Evolutionary conservation across 2,329 filamentous ascomycete genomes (phyloP), one percentile per base, ranked within the genome.

Genomic region (Chrysoporthe austroafricana): DNA sequence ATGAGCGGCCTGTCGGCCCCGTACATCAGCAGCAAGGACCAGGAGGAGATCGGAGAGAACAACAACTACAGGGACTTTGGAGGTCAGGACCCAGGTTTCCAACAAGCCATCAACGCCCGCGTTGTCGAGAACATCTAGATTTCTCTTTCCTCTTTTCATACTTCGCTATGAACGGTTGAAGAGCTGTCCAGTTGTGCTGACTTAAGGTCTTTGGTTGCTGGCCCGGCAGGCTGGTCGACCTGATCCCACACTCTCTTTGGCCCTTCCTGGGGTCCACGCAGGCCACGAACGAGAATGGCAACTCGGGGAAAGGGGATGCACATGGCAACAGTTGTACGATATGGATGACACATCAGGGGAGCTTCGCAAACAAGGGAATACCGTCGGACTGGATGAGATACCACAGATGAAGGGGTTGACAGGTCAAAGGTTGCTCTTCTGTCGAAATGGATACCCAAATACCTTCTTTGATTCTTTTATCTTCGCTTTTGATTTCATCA

Each of bases 51-150:
- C 42, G 87, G 85, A 66, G 86, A 88, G 57, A 14, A 57, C 59
- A 73, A 72, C 59, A 73, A 63, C 69, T 72, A 86, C 66, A 74
- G 79, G 71, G 86, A 89, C 70, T 86, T 85, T 76, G 82, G 82
- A 78, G 80, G 80, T 78, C 78, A 81, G 76, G 84, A 88, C 73
- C 71, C 79, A 71, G 88, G 90, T 64, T 92, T 97, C 78, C 90
- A 95, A 80, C 86, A 88, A 74, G 93, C 93, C 44, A 87, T 97
- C 77, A 94, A 96, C 77, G 88, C 94, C 64, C 88, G 88, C 69
- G 85, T 97, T 50, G 85, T 97, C 72, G 92, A 97, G 84, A 91
- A 94, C 80, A 95, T 97, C 79, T 97, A 84, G 86, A 68, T 66
- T 65, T 36, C 57, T 39, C 34, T 43, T 32, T 36, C n/a, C 68